Percentiles rank a stretch among this genome's conserved stretches.
These are phyloP conservation scores for Westerdykella ornata DNA, from an alignment of 2,329 filamentous ascomycete species.

Conservation along the genomic window DNA sequence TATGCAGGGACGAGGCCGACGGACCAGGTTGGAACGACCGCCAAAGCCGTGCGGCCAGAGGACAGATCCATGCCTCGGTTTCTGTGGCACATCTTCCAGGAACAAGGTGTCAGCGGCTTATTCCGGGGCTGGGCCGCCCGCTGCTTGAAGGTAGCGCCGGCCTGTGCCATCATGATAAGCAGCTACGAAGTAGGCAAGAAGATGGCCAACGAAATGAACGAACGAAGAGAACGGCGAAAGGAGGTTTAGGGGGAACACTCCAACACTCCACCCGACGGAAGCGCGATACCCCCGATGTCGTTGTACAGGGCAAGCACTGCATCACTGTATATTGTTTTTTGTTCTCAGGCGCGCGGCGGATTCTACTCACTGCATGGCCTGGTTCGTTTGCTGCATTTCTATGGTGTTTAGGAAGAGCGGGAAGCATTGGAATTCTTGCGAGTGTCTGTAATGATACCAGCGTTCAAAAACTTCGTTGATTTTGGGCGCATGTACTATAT, in stretches of 20 bases:
- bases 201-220: slow-evolving; percentile 70
- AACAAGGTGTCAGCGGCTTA: slow-evolving; percentile 72
- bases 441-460: background rate
- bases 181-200: slow-evolving; percentile 95
- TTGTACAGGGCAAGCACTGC: background rate
- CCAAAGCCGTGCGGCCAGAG: slow-evolving; percentile 54
- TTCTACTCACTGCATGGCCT: slow-evolving; percentile 4
- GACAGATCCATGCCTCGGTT: slow-evolving; percentile 72
- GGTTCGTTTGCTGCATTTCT: slow-evolving; percentile 4
- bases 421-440: background rate
- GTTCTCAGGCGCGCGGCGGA: background rate
- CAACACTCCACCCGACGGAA: background rate
- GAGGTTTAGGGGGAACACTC: slow-evolving; percentile 6
- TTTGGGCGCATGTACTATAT: no score
- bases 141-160: slow-evolving; percentile 88
- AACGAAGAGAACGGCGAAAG: slow-evolving; percentile 37
- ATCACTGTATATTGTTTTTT: background rate
- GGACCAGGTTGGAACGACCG: slow-evolving; percentile 36
- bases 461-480: background rate
- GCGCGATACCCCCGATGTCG: background rate
- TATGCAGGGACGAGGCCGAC: slow-evolving; percentile 45
- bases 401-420: slow-evolving; percentile 3
- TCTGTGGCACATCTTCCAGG: slow-evolving; percentile 82
- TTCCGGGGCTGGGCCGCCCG: slow-evolving; percentile 90
- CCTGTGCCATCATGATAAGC: slow-evolving; percentile 98